phyloP scores from a whole-genome alignment of 176 grass and related monocot genomes.

The Alloteropsis semialata region DNA sequence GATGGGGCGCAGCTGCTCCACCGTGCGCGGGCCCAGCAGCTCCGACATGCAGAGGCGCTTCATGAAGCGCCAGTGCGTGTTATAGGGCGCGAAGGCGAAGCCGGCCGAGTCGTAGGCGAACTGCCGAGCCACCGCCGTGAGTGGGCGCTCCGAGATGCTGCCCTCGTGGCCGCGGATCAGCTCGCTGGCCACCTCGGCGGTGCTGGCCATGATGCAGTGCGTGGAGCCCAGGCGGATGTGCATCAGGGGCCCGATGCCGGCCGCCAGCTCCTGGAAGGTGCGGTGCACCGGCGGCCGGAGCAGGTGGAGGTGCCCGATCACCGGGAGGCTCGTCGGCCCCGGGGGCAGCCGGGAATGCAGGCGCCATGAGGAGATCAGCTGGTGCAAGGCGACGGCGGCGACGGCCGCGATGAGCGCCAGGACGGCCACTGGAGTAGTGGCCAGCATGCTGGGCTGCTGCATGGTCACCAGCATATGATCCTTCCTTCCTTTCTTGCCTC shows the following conservation, averaged over 20 bases:
- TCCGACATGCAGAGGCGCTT: constrained; percentile 75
- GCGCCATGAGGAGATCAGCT: neutral
- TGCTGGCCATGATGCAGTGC: constrained; percentile 50
- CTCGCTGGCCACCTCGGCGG: constrained; percentile 30
- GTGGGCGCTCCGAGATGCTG: constrained; percentile 62
- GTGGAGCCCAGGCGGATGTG: constrained; percentile 49
- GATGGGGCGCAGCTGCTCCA: constrained; percentile 55
- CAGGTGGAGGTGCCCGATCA: constrained; percentile 81
- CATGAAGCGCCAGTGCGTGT: constrained; percentile 72
- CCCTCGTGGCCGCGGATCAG: constrained; percentile 49
- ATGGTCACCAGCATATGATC: neutral
- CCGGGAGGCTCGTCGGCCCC: constrained; percentile 47
- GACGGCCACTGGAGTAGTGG: neutral
- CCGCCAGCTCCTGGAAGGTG: constrained; percentile 43
- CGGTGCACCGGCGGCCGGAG: constrained; percentile 54
- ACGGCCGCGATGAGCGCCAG: neutral
- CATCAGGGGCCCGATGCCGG: constrained; percentile 35
- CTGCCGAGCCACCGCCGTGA: constrained; percentile 33
- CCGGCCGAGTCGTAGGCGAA: constrained; percentile 54
- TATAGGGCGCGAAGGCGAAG: constrained; percentile 70
- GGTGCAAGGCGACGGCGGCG: neutral
- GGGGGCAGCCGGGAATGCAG: constrained; percentile 20
- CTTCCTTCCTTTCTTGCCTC: too few species aligned
- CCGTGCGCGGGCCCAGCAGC: constrained; percentile 63
- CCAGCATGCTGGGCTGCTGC: neutral